Base-by-base conservation (phyloP, 164 flowering plant species). In the Stephania japonica region DNA sequence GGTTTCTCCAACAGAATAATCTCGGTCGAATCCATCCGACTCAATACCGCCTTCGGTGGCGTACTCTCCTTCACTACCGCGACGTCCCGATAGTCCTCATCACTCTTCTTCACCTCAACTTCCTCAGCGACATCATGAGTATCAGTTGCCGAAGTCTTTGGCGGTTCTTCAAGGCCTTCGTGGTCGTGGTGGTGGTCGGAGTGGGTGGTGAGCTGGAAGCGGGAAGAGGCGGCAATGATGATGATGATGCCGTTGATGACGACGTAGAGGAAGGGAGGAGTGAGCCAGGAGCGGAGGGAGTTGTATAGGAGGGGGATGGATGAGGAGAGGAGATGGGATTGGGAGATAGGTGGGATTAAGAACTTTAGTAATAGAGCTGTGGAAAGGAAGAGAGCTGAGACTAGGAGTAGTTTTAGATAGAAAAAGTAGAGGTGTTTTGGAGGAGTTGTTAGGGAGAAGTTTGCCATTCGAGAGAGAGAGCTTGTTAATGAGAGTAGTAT, bases 231-330 rank as follows among this genome's bases (percentile, higher is more conserved):
- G 42, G 86, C 92, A 71, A 91, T 90, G 76, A 88, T 80, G 83
- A 92, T 80, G 83, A 94, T 94, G 78, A 94, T 94, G 63, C 84
- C 77, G 78, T 94, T 92, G 78, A 94, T 80, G 65, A 94, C 78
- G 18, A 94, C 75, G 81, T 92, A 94, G 24, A 94, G 85, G 68
- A 89, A 94, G 1, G 98, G 98, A 26, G 94, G 98, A 16, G 75
- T 72, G 12, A 94, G 84, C 85, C 87, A 94, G 1, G 87, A 81
- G 56, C 76, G 76, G 11, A 82, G 25, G 65, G 61, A 75, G 69
- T 69, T 77, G 83, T 86, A 91, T 5, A 89, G 24, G 25, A 72
- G 63, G 6, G 97, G 95, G 11, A 86, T 63, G n/a, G 83, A 85
- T 19, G 75, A 72, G 43, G 73, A 43, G 0, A 85, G 66, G 66